A percentile compares a stretch with the other conserved stretches of the same genome.
Evolutionary conservation across 805 yeast genomes (phyloP).

Genomic region (Phaffomyces opuntiae): DNA sequence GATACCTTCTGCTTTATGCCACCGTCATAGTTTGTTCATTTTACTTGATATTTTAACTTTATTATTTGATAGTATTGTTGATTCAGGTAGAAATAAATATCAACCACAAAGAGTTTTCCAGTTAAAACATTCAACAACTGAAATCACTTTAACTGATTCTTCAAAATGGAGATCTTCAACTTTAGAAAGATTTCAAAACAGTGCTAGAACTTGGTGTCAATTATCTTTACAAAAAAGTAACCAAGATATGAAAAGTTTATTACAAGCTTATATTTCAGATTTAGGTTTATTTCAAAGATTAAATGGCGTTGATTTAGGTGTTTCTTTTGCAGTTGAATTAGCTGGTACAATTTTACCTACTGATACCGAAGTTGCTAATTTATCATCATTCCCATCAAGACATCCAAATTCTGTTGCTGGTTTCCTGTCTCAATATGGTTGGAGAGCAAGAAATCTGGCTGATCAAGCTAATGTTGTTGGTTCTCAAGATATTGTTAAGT

Average conservation of each 20-base stretch:
- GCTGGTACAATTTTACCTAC: conserved; percentile 65
- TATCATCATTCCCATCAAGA: conserved; percentile 29
- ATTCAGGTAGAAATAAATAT: conserved; percentile 77
- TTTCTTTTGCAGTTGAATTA: conserved; percentile 85
- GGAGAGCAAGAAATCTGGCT: conserved; percentile 45
- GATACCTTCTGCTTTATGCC: conserved; percentile 76
- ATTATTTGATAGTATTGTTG: conserved; percentile 72
- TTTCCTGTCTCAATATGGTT: conserved; percentile 68
- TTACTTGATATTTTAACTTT: conserved; percentile 74
- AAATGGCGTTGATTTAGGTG: conserved; percentile 62
- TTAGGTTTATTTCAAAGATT: conserved; percentile 27
- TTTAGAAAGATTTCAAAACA: conserved; percentile 47
- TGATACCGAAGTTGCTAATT: conserved; percentile 57
- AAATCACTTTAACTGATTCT: conserved; percentile 59
- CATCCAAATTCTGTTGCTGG: conserved; percentile 58
- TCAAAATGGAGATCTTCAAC: conserved; percentile 69
- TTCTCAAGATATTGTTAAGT: conserved; percentile 11
- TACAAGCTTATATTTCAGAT: conserved; percentile 68
- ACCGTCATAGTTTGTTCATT: conserved; percentile 64
- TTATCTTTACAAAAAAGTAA: conserved; percentile 50
- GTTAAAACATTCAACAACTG: conserved; percentile 35
- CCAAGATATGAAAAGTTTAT: conserved; percentile 69
- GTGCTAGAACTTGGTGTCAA: conserved; percentile 63
- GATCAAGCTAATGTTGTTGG: conserved; percentile 23
- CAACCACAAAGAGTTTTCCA: conserved; percentile 71